Conservation (phyloP, 1,139 yeast genomes). For the Candida sp. region DNA sequence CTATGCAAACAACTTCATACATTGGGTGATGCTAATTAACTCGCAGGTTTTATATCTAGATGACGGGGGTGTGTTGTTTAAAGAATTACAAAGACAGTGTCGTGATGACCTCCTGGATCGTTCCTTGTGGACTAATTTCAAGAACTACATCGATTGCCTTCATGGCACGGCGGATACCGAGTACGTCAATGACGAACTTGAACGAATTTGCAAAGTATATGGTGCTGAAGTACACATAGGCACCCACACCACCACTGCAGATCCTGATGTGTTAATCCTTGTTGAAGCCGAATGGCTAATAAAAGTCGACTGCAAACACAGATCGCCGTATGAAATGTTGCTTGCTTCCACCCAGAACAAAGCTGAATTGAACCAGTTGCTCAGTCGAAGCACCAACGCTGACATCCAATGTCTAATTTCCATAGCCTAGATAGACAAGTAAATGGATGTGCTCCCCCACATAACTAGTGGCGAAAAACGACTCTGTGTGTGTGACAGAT, state of each 20-base stretch:
- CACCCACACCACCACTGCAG: background rate
- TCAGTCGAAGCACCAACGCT: background rate
- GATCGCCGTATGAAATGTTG: slow-evolving; percentile 14
- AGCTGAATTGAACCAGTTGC: background rate
- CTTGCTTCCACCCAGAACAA: background rate
- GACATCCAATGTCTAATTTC: background rate
- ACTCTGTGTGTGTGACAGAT: background rate
- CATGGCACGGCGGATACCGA: background rate
- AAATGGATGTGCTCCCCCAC: background rate
- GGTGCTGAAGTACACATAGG: background rate
- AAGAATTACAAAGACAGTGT: slow-evolving; percentile 2
- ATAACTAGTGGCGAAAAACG: background rate
- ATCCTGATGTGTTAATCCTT: slow-evolving; percentile 6
- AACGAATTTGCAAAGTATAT: background rate
- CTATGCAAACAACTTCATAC: slow-evolving; percentile 37
- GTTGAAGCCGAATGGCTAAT: slow-evolving; percentile 17
- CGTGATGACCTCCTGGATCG: slow-evolving; percentile 23
- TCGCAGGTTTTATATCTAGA: slow-evolving; percentile 6
- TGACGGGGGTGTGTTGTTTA: slow-evolving; percentile 5
- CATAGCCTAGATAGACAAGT: background rate
- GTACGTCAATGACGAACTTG: slow-evolving; percentile 8
- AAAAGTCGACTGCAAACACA: slow-evolving; percentile 14
- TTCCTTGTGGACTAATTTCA: slow-evolving; percentile 35
- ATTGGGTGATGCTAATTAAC: slow-evolving; percentile 31
- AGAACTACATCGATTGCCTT: slow-evolving; percentile 5